phyloP scores from a whole-genome alignment of 805 yeast genomes.

The Isabelozyma rhagii region DNA sequence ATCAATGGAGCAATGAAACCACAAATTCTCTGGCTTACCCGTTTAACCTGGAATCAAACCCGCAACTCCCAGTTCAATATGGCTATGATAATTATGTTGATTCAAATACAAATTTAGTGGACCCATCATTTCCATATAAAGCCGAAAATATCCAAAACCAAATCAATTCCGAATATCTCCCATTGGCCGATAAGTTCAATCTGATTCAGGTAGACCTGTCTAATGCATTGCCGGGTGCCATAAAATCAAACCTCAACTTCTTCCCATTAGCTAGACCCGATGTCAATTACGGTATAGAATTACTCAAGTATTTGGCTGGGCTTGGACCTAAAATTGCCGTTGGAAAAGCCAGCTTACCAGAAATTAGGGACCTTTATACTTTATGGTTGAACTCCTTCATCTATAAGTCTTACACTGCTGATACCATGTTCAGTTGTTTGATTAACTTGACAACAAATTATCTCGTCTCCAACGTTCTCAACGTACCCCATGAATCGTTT shows the following conservation, averaged over 20 bases:
- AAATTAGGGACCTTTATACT: conserved; percentile 27
- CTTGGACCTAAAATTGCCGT: conserved; percentile 13
- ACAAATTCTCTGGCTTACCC: neutral
- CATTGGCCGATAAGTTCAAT: neutral
- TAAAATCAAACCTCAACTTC: neutral
- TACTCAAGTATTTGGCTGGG: conserved; percentile 4
- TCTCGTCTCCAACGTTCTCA: conserved; percentile 27
- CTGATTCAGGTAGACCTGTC: neutral
- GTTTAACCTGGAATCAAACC: neutral
- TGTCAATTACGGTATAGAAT: conserved; percentile 2
- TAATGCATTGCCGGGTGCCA: conserved; percentile 6
- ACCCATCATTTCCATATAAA: neutral
- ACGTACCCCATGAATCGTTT: conserved; percentile 8
- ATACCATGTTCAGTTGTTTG: conserved; percentile 34
- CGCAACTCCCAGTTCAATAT: neutral
- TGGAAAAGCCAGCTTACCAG: conserved; percentile 25
- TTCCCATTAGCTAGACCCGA: neutral
- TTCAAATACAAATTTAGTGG: neutral
- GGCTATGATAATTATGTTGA: neutral
- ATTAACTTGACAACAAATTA: conserved; percentile 38
- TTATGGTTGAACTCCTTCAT: conserved; percentile 33
- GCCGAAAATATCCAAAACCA: neutral
- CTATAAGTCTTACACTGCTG: conserved; percentile 16
- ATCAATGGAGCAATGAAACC: neutral
- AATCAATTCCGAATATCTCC: neutral